Percentiles rank a stretch among this genome's conserved stretches.
phyloP scores from a whole-genome alignment of 1,284 basidiomycete species.

The Malassezia slooffiae region DNA sequence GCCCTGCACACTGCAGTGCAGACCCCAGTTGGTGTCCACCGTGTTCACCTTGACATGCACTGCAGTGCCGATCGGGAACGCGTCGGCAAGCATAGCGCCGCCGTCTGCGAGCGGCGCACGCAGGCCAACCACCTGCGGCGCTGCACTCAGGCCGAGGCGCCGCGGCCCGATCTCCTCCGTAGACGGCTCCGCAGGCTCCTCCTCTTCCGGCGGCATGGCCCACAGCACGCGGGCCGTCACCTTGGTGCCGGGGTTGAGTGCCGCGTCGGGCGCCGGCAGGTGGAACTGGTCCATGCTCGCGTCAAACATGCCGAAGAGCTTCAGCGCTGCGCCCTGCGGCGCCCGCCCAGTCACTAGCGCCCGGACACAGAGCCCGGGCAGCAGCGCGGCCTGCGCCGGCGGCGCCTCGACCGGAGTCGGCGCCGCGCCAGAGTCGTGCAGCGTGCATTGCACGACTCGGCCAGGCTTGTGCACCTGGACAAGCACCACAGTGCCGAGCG shows the following conservation, averaged over 20 bases:
- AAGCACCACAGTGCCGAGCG: conserved; percentile 43
- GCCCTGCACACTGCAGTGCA: conserved; percentile 26
- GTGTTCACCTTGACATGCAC: conserved; percentile 27
- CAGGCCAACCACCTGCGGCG: conserved; percentile 30
- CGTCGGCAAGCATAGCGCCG: conserved; percentile 21
- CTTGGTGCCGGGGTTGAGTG: conserved; percentile 40
- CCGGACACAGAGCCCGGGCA: conserved; percentile 78
- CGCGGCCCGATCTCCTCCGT: conserved; percentile 24
- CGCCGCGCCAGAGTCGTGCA: conserved; percentile 29
- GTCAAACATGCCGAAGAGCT: conserved; percentile 84
- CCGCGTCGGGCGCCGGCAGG: conserved; percentile 49
- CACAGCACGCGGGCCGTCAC: conserved; percentile 79
- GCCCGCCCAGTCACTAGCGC: conserved; percentile 71
- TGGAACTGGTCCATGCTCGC: conserved; percentile 81
- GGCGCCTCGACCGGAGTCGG: conserved; percentile 18
- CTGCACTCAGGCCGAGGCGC: conserved; percentile 35
- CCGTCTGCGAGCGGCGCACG: conserved; percentile 18
- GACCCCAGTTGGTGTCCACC: conserved; percentile 37
- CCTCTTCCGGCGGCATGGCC: conserved; percentile 28
- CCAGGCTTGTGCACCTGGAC: conserved; percentile 41
- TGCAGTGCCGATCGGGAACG: conserved; percentile 31
- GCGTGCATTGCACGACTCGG: conserved; percentile 41
- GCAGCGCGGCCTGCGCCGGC: conserved; percentile 60
- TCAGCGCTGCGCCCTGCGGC: conserved; percentile 70
- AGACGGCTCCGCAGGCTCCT: conserved; percentile 12